Evolutionary conservation across 1,284 basidiomycete genomes (phyloP).

Genomic region (Cutaneotrichosporon cutaneum): DNA sequence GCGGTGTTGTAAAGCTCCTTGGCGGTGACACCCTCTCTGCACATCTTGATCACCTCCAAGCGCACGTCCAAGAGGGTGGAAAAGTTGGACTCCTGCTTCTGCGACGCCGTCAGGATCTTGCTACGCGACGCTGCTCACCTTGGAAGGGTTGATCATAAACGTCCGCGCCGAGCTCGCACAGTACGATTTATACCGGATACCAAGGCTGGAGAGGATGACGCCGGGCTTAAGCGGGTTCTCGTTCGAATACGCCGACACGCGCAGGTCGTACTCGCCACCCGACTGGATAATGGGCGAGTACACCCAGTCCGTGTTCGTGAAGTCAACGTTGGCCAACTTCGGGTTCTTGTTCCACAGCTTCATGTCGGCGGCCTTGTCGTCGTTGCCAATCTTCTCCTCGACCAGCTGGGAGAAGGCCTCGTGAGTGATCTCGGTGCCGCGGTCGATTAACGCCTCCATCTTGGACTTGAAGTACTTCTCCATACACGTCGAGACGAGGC

Average conservation of each 20-base stretch:
- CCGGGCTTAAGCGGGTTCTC: slow-evolving; percentile 84
- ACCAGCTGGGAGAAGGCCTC: slow-evolving; percentile 67
- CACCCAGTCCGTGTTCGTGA: slow-evolving; percentile 83
- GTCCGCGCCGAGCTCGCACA: slow-evolving; percentile 89
- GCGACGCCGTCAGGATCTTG: background rate
- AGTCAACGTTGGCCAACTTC: slow-evolving; percentile 76
- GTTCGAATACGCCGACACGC: slow-evolving; percentile 80
- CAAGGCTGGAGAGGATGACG: slow-evolving; percentile 82
- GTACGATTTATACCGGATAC: slow-evolving; percentile 89
- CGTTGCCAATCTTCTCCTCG: slow-evolving; percentile 81
- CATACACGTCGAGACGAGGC: slow-evolving; percentile 80
- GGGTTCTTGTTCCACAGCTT: slow-evolving; percentile 79
- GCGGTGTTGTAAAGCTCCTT: slow-evolving; percentile 81
- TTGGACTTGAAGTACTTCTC: slow-evolving; percentile 82
- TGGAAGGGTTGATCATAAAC: slow-evolving; percentile 90
- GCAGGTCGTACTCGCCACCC: slow-evolving; percentile 85
- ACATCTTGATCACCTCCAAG: slow-evolving; percentile 67
- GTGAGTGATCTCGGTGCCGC: slow-evolving; percentile 84
- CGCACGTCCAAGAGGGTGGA: slow-evolving; percentile 75
- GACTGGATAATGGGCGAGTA: slow-evolving; percentile 96
- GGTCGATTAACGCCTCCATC: slow-evolving; percentile 86
- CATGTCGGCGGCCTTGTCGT: slow-evolving; percentile 82
- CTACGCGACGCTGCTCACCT: slow-evolving; percentile 57
- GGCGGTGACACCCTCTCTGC: slow-evolving; percentile 75
- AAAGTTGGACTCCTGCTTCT: slow-evolving; percentile 86